Base-by-base conservation (phyloP, 169 alveolate species). In the Pseudocohnilembus persalinus region DNA sequence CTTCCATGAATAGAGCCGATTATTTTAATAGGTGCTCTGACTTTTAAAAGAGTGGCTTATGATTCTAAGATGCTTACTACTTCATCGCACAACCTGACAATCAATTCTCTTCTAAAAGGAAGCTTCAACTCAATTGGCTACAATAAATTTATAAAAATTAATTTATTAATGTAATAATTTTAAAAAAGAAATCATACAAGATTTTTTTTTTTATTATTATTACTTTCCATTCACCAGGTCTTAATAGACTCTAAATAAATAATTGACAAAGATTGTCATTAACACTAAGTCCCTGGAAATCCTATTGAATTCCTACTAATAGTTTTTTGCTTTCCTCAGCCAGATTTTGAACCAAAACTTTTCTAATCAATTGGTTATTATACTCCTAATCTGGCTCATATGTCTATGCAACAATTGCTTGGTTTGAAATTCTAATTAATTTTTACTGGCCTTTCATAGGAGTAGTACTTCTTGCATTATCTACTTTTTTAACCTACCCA, bases 1-100 rank as follows among this genome's bases (percentile, higher is more conserved):
- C 91, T 83, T 20, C 96, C 96, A 73, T 92, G 94, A 34, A 92
- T 90, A 83, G 84, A 85, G 6, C 96, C 96, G 83, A 90, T 88
- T n/a, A 92, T 88, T 80, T 92, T 92, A 24, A 78, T 77, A 20
- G 96, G 96, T 31, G 91, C 91, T 29, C 87, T 76, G 15, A 92
- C 68, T 84, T 89, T 88, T 25, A 92, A 63, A 0, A 89, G 84
- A 29, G 86, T 83, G 26, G 91, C 93, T 33, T 92, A 81, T 31
- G 68, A 31, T 1, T 81, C 73, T 1, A 92, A 81, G 0, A 88
- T 83, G 11, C 75, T 35, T 29, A 49, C 20, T 15, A 64, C 49
- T 63, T 79, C 84, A 29, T 79, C 84, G 31, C 84, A 79, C 26
- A 79, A 30, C 49, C 84, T 24, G n/a, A 79, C 24, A 29, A 79